Conservation (phyloP, 202 grass and related monocot genomes). For the Carex arenaria region DNA sequence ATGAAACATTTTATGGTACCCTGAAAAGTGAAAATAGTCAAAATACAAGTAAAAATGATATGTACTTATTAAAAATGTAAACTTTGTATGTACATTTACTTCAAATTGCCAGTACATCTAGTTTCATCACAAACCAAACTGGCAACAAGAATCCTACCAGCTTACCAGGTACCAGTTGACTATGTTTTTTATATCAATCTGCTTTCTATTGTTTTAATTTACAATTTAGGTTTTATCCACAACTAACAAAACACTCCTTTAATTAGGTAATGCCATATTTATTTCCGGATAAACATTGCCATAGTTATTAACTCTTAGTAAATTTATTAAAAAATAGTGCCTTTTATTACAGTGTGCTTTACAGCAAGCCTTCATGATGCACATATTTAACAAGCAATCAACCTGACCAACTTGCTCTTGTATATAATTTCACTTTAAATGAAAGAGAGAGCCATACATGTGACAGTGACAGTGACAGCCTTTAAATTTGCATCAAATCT, state of each 20-base stretch:
- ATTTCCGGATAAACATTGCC: not conserved
- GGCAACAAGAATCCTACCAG: not conserved
- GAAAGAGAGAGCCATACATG: slow-evolving; percentile 11
- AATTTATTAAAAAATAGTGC: not conserved
- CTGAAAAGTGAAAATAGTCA: not conserved
- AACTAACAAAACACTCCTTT: not conserved
- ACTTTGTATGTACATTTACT: not conserved
- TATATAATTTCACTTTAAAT: slow-evolving; percentile 14
- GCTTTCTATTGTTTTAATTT: not conserved
- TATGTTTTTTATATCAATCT: not conserved
- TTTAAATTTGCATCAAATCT: slow-evolving; percentile 13
- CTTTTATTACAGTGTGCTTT: slow-evolving; percentile 22
- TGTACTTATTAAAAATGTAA: not conserved
- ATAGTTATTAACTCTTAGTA: not conserved
- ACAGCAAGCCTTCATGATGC: slow-evolving; percentile 24
- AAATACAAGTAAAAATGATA: not conserved
- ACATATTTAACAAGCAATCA: slow-evolving; percentile 24
- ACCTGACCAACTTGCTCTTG: slow-evolving; percentile 22
- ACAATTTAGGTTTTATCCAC: not conserved
- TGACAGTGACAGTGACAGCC: slow-evolving; percentile 30
- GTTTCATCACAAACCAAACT: not conserved
- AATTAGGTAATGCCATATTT: not conserved
- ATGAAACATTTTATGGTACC: not conserved
- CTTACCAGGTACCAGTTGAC: not conserved
- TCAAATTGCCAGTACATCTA: not conserved